Percentiles rank a stretch among this genome's conserved stretches.
These are phyloP conservation scores for Leccinum idahoense DNA, from an alignment of 1,284 basidiomycete genomes.

Conservation along the genomic window DNA sequence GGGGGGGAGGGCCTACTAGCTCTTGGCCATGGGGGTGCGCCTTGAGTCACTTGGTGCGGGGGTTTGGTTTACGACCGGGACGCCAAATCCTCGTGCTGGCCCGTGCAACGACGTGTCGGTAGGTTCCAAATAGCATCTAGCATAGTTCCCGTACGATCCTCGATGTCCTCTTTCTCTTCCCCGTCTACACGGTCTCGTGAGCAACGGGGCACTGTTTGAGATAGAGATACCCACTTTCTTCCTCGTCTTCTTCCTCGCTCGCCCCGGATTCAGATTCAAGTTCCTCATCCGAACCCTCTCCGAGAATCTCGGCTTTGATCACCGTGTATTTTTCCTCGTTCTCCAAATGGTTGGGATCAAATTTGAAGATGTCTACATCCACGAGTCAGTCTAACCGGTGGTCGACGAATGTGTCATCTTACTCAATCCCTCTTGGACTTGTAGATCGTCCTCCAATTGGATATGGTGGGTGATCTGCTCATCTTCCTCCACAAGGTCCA, in stretches of 20 bases:
- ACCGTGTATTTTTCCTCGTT: conserved; percentile 92
- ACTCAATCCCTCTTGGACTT: conserved; percentile 94
- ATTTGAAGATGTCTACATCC: conserved; percentile 86
- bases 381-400: conserved; percentile 7
- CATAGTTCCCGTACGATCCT: conserved; percentile 90
- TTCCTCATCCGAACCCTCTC: conserved; percentile 68
- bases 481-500: conserved; percentile 97
- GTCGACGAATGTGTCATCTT: conserved; percentile 31
- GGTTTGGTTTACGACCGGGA: too few relatives aligned
- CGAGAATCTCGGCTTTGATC: conserved; percentile 94
- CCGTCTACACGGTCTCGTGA: conserved; percentile 37
- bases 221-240: not conserved
- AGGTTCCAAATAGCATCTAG: too few relatives aligned
- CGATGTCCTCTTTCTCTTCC: conserved; percentile 81
- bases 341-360: conserved; percentile 82
- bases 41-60: too few relatives aligned
- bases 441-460: conserved; percentile 86
- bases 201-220: conserved; percentile 3
- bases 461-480: conserved; percentile 95
- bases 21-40: too few relatives aligned
- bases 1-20: too few relatives aligned
- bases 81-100: too few relatives aligned
- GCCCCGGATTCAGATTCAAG: conserved; percentile 56
- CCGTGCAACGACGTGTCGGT: too few relatives aligned
- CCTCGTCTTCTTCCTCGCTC: conserved; percentile 57